Base-by-base conservation (phyloP, 2,329 filamentous ascomycete species). In the Clathrospora elynae region DNA sequence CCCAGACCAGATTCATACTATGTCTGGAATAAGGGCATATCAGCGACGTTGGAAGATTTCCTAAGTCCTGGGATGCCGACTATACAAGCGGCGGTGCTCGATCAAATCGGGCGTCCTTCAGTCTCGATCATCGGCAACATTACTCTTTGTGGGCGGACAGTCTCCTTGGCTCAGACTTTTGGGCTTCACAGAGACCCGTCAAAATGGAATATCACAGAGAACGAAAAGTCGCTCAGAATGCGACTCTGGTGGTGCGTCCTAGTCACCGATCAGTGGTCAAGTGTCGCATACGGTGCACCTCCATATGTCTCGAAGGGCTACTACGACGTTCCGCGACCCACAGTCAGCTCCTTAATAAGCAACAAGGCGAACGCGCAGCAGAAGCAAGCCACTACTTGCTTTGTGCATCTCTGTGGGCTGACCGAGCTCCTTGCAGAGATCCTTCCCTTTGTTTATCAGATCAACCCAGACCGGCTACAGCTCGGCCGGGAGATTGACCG, bases 241-340 rank as follows among this genome's bases (percentile, higher is more conserved):
- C 74, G 77, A 2, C 61, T 79, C 3, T 82, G 79, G 77, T 82
- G 79, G 79, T 78, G 75, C 4, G 75, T 81, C 2, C 67, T 81
- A 2, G 77, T 82, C 25, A 78, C 79, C 42, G 79, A 82, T 59
- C 73, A 77, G 26, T 82, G 79, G 77, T 73, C 77, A 39, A 80
- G 78, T 51, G 75, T 80, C 38, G 77, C 77, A 4, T 79, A 82
- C 53, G 79, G 78, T 4, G 75, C 78, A 2, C 79, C 79, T 13
- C 77, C 79, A 3, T 75, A 79, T 35, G 76, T 81, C 8, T 68
- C 72, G 3, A 75, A 75, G 44, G 73, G 73, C 16, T 78, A 80
- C 53, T 80, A 80, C 51, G 78, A 82, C 48, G 79, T 82, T 10
- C 78, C 79, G 11, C 57, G 79, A 28, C 79, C 79, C 3, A 75